Evolutionary conservation across 2,329 filamentous ascomycete species (phyloP).

Genomic region (Xylariales sp.): DNA sequence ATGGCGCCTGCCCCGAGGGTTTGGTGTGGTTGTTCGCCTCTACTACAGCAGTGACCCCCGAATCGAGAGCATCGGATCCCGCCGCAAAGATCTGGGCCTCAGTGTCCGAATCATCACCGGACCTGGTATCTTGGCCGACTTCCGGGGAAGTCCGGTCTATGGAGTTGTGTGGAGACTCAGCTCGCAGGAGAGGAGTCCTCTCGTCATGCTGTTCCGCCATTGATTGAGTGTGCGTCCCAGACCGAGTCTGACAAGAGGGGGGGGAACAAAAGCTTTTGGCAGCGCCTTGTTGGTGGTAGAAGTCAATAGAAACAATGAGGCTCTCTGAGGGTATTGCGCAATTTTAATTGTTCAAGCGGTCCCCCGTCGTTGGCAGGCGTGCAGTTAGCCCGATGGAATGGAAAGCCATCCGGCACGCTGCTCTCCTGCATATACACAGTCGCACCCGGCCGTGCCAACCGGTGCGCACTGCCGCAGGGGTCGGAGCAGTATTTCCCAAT

Average conservation of each 20-base stretch:
- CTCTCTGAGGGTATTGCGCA: background rate
- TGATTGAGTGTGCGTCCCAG: background rate
- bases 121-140: background rate
- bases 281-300: background rate
- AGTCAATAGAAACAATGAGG: background rate
- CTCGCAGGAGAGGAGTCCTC: conserved; percentile 1
- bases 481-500: conserved; percentile 1
- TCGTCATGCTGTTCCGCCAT: conserved; percentile 1
- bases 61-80: background rate
- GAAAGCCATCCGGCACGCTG: too few relatives aligned
- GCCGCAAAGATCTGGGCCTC: background rate
- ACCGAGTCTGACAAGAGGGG: background rate
- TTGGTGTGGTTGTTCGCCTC: background rate
- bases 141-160: background rate
- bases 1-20: background rate
- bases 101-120: background rate
- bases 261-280: background rate
- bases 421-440: too few relatives aligned
- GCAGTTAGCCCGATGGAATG: too few relatives aligned
- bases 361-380: too few relatives aligned
- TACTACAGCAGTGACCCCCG: background rate
- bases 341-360: too few relatives aligned
- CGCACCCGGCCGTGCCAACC: too few relatives aligned
- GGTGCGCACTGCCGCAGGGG: background rate
- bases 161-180: background rate